phyloP scores from a whole-genome alignment of 257 asterid species.

The Salvia miltiorrhiza region DNA sequence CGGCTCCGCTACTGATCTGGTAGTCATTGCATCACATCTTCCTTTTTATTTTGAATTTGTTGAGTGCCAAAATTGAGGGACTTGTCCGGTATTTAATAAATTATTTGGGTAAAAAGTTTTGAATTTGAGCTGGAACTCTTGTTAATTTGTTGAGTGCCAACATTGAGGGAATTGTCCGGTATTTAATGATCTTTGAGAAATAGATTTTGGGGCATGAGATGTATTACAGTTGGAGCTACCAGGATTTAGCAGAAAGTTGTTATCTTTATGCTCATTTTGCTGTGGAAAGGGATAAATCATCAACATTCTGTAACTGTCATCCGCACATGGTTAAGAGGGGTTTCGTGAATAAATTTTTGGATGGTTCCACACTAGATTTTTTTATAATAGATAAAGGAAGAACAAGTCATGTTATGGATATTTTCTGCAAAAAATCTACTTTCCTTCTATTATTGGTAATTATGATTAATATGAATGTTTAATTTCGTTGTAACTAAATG shows the following conservation, averaged over 20 bases:
- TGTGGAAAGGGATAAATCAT: background rate
- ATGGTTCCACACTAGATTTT: background rate
- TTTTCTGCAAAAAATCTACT: background rate
- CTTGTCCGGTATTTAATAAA: background rate
- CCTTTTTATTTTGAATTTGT: background rate
- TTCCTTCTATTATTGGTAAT: background rate
- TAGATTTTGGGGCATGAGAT: background rate
- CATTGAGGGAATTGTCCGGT: too few relatives aligned
- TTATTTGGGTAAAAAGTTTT: background rate
- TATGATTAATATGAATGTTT: background rate
- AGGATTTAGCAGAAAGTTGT: constrained; percentile 4
- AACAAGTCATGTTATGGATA: background rate
- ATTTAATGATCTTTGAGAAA: background rate
- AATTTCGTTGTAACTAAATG: background rate
- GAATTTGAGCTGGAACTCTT: background rate
- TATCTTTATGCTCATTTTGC: background rate
- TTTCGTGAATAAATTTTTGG: background rate
- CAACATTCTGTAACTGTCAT: background rate
- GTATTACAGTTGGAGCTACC: background rate
- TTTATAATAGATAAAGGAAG: background rate
- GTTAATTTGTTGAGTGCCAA: too few relatives aligned
- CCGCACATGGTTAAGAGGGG: background rate
- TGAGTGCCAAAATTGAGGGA: background rate
- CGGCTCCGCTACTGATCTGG: constrained; percentile 60
- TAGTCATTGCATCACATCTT: constrained; percentile 16